These are phyloP conservation scores for Sphagnum magellanicum DNA, from an alignment of 228 moss, liverwort and hornwort species.

Conservation along the genomic window DNA sequence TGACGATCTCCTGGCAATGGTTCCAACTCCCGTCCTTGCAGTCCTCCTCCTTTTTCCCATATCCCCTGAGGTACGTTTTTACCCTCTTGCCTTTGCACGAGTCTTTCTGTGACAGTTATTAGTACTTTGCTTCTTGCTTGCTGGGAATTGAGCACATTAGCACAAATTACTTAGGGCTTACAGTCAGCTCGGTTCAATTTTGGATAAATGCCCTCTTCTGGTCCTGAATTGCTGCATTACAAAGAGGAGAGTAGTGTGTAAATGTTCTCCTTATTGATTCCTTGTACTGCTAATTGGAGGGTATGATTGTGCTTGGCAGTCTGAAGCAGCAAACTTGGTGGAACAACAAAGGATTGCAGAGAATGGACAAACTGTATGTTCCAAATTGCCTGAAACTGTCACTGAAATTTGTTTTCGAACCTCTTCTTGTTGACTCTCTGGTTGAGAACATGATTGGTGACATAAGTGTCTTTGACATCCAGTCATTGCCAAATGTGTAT, in stretches of 20 bases:
- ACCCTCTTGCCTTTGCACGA: not conserved
- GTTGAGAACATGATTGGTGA: not conserved
- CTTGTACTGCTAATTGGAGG: too few species aligned
- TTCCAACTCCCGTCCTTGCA: slow-evolving; percentile 83
- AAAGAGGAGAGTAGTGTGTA: not conserved
- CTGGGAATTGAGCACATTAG: not conserved
- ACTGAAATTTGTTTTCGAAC: not conserved
- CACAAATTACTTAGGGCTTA: too few species aligned
- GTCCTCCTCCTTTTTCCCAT: slow-evolving; percentile 91
- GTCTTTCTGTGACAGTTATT: not conserved
- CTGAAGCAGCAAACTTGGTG: slow-evolving; percentile 62
- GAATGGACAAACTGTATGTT: slow-evolving; percentile 54
- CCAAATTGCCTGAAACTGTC: not conserved
- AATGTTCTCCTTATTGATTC: not conserved
- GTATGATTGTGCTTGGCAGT: slow-evolving; percentile 33
- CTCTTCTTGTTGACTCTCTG: too few species aligned
- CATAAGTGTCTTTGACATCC: not conserved
- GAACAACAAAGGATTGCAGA: slow-evolving; percentile 44
- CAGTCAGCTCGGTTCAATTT: too few species aligned
- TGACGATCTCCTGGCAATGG: slow-evolving; percentile 92
- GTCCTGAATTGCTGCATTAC: not conserved
- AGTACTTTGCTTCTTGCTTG: not conserved
- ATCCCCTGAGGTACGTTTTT: slow-evolving; percentile 49
- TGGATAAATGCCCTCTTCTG: too few species aligned
- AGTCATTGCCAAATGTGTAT: not conserved